These are phyloP conservation scores for Ophiostoma angusticollis DNA, from an alignment of 2,329 filamentous ascomycete species.

Conservation along the genomic window DNA sequence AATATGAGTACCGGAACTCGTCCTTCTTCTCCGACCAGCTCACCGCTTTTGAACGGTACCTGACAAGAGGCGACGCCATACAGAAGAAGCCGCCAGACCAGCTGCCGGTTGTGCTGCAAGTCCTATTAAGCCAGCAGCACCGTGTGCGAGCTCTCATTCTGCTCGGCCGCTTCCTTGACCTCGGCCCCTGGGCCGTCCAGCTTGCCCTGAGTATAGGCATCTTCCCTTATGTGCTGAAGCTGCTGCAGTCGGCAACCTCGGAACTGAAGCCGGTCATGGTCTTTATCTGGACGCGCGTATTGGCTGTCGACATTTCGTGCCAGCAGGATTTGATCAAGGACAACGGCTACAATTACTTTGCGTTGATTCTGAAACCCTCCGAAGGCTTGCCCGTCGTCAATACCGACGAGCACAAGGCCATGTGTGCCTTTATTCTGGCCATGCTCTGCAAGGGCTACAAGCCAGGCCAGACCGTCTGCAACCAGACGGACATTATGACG, in stretches of 20 bases:
- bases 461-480: constrained; percentile 81
- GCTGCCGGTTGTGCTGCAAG: constrained; percentile 88
- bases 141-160: constrained; percentile 81
- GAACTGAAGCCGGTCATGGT: constrained; percentile 98
- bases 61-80: constrained; percentile 66
- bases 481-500: constrained; percentile 79
- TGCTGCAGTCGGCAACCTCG: constrained; percentile 85
- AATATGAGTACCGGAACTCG: constrained; percentile 91
- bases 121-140: constrained; percentile 90
- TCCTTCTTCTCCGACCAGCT: constrained; percentile 95
- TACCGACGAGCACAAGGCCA: constrained; percentile 87
- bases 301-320: constrained; percentile 88
- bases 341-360: constrained; percentile 94
- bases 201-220: constrained; percentile 95
- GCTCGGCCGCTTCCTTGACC: constrained; percentile 82
- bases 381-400: constrained; percentile 78
- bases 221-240: constrained; percentile 95
- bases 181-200: constrained; percentile 98
- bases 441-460: constrained; percentile 95
- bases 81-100: constrained; percentile 85
- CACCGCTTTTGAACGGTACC: constrained; percentile 92
- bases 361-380: constrained; percentile 74
- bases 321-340: constrained; percentile 92
- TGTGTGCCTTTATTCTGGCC: constrained; percentile 95
- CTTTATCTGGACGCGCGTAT: constrained; percentile 94